Base-by-base conservation (phyloP, 139 green algal species). In the Chlamydomonas incerta region DNA sequence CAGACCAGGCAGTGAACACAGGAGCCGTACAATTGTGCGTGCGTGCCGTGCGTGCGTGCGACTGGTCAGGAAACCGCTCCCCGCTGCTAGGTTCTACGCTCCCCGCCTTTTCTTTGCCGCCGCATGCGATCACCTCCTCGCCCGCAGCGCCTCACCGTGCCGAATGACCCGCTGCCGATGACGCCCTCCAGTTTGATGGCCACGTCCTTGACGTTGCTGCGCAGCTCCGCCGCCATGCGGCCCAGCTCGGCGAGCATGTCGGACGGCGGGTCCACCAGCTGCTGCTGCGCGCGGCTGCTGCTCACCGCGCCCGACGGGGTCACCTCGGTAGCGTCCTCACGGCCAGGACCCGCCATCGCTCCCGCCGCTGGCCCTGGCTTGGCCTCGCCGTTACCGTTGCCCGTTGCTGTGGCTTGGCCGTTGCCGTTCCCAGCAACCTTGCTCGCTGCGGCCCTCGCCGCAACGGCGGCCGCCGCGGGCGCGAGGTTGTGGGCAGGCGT, bases 91-190 rank as follows among this genome's bases (percentile, higher is more conserved):
- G 52, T 11, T 11, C 52, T 11, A 11, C 11, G 13, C 13, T 58
- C 52, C 13, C 52, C 11, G 52, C 52, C 11, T 11, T 23, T 11
- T 58, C 11, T 15, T 58, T 23, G 11, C 11, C 13, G 52, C 13
- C 52, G 15, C 13, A 11, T 58, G 52, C 52, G 13, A 58, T 23
- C 52, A 58, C 34, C 34, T 37, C 13, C 79, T 13, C 28, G 76
- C 81, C 81, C 69, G 50, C 46, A n/a, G n/a, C n/a, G n/a, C 62
- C 82, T 82, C 37, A 87, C 82, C 3, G 72, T 87, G 31, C 67
- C 65, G 50, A 76, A 87, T 0, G 60, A 62, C 10, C 82, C 82
- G n/a, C 21, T 65, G 0, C 82, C 82, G 23, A 87, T 24, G 2
- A 87, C 57, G 18, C 26, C 41, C 63, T 74, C 60, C 35, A 87